Conservation (phyloP, 2,329 filamentous ascomycete genomes). For the Cryphonectria radicalis region DNA sequence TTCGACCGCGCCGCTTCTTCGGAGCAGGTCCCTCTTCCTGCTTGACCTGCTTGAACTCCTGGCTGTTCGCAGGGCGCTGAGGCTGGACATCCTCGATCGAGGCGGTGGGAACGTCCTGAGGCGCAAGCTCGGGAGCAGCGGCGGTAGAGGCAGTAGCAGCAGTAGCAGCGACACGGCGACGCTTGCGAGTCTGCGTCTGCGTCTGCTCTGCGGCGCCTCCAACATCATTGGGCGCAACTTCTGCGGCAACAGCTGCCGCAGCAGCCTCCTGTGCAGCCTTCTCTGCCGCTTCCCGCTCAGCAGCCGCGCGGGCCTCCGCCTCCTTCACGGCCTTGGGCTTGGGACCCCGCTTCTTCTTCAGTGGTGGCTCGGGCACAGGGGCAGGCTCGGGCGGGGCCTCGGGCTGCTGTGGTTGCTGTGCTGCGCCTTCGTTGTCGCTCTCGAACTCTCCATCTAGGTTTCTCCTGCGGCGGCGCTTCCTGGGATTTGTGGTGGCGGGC, state of each 20-base stretch:
- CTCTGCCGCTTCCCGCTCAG: constrained; percentile 25
- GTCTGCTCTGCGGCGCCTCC: not conserved
- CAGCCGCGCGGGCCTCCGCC: constrained; percentile 26
- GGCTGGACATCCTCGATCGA: constrained; percentile 22
- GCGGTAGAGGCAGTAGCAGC: not conserved
- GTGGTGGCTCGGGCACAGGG: constrained; percentile 22
- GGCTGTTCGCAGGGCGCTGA: not conserved
- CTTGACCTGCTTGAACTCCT: not conserved
- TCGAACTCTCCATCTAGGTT: constrained; percentile 23
- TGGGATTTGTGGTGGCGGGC: constrained; percentile 4
- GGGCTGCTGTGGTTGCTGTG: not conserved
- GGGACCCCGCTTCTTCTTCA: constrained; percentile 24
- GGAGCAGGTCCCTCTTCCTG: constrained; percentile 28
- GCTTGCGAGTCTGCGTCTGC: constrained; percentile 22
- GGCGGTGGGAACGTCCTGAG: constrained; percentile 18
- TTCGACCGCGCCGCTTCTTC: constrained; percentile 32
- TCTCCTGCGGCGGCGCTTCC: constrained; percentile 27
- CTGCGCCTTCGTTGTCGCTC: constrained; percentile 19
- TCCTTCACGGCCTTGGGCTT: constrained; percentile 28
- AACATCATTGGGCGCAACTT: constrained; percentile 1
- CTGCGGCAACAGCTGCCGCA: not conserved
- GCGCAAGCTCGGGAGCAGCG: constrained; percentile 3
- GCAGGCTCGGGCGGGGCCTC: constrained; percentile 24
- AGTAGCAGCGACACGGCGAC: constrained; percentile 21
- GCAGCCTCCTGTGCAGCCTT: constrained; percentile 17